Base-by-base conservation (phyloP, 371 early-diverging fungal species). In the Rhizomucor miehei region DNA sequence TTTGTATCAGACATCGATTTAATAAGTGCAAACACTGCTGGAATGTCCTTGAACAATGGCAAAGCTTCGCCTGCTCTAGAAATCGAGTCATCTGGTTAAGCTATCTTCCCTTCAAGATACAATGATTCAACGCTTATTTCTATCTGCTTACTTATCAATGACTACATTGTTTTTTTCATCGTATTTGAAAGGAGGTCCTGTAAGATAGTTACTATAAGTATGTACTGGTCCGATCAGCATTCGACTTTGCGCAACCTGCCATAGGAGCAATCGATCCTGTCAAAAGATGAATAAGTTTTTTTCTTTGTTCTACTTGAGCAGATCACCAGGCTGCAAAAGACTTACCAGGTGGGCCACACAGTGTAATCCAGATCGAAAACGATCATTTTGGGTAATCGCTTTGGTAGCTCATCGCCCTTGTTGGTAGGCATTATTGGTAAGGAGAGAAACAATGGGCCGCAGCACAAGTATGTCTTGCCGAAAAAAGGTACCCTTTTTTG, bases 301-400 rank as follows among this genome's bases (percentile, higher is more conserved):
- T 44, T 52, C 6, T 14, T 21, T 24, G 36, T 16, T 13, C 14
- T 5, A 9, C n/a, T 3, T 10, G 16, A 11, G 45, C 45, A 16
- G 14, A 34, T 37, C 10, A 14, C 29, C 11, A 12, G 29, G 12
- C 13, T 46, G 9, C 36, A 20, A 12, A 14, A 14, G 9, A 17
- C 50, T 52, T 65, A 74, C 77, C 77, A 80, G 19, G 60, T 57
- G n/a, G 77, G 62, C 80, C 80, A 80, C 20, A 74, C 21, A 6
- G 80, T 80, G 48, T 73, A 80, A 48, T 80, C 80, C 1, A 80
- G 62, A 52, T 80, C 80, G 53, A 80, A 76, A 2, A 73, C 77
- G 38, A 80, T 67, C 60, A 80, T 52, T 23, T 67, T 69, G 1
- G 80, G 80, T 16, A 68, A 52, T 23, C 51, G 56, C 25, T 49